Percentiles rank a stretch among this genome's conserved stretches.
Conservation (phyloP, 495 filamentous ascomycete species). For the Xylaria telfairii region DNA sequence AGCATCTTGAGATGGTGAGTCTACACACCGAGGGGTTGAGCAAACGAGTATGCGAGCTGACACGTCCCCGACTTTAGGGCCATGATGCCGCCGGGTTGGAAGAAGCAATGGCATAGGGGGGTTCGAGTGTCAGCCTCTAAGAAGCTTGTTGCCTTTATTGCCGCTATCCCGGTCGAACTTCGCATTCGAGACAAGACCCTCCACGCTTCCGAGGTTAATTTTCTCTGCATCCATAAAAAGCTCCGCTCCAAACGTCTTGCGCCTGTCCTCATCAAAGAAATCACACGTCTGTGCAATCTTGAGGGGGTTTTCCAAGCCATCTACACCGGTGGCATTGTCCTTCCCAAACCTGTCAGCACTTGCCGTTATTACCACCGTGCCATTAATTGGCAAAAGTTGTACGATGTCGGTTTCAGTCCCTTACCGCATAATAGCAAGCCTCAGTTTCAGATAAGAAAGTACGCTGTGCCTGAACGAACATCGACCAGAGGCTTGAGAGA, state of each 20-base stretch:
- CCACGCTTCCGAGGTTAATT: constrained; percentile 91
- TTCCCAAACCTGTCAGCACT: constrained; percentile 88
- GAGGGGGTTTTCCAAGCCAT: constrained; percentile 89
- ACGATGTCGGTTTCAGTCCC: constrained; percentile 89
- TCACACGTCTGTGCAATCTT: constrained; percentile 87
- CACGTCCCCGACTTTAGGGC: constrained; percentile 64
- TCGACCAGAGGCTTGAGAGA: constrained; percentile 73
- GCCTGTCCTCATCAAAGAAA: constrained; percentile 94
- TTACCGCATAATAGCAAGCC: constrained; percentile 82
- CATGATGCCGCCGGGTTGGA: constrained; percentile 93
- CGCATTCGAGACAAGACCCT: constrained; percentile 78
- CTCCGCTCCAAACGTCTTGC: constrained; percentile 89
- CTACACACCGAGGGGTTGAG: neutral
- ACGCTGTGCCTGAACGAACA: constrained; percentile 74
- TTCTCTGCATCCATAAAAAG: constrained; percentile 97
- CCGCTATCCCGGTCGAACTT: constrained; percentile 81
- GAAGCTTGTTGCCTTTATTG: constrained; percentile 93
- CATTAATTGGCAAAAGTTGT: constrained; percentile 92
- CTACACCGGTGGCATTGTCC: constrained; percentile 88
- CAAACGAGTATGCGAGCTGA: constrained; percentile 31
- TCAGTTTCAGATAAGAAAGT: constrained; percentile 77
- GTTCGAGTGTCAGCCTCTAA: constrained; percentile 77
- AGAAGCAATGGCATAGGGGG: constrained; percentile 92
- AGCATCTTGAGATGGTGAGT: constrained; percentile 86
- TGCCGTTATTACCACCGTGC: constrained; percentile 94